Evolutionary conservation across 768 basidiomycete genomes (phyloP).

Genomic region (Suillus bovinus): DNA sequence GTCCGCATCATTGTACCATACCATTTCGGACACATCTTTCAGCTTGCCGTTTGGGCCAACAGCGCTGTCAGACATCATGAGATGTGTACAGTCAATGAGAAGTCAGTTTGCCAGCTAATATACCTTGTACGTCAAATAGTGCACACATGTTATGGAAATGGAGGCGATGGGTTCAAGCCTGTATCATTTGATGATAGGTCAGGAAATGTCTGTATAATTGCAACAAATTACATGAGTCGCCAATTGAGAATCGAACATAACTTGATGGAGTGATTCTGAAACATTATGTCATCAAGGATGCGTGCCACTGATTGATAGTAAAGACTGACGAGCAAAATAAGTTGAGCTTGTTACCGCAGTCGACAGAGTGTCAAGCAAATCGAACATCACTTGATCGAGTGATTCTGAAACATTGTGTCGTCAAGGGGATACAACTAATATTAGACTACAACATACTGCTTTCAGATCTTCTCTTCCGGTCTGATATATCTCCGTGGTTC

Average conservation of each 20-base stretch:
- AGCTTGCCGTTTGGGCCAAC: background rate
- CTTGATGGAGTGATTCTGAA: background rate
- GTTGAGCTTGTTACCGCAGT: background rate
- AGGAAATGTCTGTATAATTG: background rate
- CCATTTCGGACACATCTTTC: slow-evolving; percentile 3
- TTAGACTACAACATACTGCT: background rate
- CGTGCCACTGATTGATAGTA: background rate
- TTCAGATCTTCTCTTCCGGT: background rate
- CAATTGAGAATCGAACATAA: background rate
- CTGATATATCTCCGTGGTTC: background rate
- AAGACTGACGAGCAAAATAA: background rate
- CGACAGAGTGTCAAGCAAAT: background rate
- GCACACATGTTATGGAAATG: background rate
- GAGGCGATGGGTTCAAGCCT: no score
- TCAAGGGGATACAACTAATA: background rate
- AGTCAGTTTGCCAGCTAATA: background rate
- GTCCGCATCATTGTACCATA: background rate
- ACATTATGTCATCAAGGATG: background rate
- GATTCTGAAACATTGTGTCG: no score
- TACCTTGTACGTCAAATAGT: background rate
- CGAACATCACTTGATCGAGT: background rate
- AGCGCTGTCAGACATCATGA: background rate
- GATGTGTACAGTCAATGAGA: background rate
- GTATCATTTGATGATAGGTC: no score
- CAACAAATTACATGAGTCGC: background rate